A percentile compares a stretch with the other conserved stretches of the same genome.
Conservation (phyloP, 192 early-diverging fungal genomes). For the Phlyctochytrium bullatum region DNA sequence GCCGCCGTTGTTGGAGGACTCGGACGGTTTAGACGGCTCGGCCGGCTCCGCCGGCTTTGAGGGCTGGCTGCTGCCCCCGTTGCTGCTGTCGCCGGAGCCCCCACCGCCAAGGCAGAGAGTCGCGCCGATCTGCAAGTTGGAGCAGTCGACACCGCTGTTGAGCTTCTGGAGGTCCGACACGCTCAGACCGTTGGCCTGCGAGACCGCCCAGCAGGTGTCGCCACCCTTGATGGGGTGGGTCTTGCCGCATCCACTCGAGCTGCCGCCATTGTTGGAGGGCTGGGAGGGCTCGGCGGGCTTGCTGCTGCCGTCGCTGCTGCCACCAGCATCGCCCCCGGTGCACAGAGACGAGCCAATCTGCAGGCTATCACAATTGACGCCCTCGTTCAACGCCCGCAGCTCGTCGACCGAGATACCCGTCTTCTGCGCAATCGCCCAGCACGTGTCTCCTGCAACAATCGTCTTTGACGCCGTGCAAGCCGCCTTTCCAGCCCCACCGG, state of each 20-base stretch:
- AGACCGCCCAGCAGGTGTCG: background rate
- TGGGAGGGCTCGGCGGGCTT: background rate
- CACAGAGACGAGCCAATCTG: background rate
- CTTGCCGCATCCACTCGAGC: background rate
- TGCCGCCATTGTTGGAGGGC: background rate
- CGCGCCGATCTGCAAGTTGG: background rate
- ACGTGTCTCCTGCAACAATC: background rate
- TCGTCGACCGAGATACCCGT: background rate
- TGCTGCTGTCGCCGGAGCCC: background rate
- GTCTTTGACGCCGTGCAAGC: no score
- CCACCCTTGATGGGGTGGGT: background rate
- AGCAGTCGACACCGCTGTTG: background rate
- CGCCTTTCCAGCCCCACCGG: no score
- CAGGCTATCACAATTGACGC: background rate
- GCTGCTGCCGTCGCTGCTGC: background rate
- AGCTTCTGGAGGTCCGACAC: background rate
- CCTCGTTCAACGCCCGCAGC: background rate
- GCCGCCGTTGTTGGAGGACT: no score
- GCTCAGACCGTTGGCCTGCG: background rate
- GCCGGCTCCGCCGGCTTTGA: no score
- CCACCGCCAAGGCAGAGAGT: background rate
- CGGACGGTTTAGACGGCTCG: no score
- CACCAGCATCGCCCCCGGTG: background rate
- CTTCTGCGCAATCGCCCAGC: background rate
- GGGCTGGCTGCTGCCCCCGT: background rate